Evolutionary conservation across 306 rosid genomes (phyloP).

Genomic region (Vigna hirtella): DNA sequence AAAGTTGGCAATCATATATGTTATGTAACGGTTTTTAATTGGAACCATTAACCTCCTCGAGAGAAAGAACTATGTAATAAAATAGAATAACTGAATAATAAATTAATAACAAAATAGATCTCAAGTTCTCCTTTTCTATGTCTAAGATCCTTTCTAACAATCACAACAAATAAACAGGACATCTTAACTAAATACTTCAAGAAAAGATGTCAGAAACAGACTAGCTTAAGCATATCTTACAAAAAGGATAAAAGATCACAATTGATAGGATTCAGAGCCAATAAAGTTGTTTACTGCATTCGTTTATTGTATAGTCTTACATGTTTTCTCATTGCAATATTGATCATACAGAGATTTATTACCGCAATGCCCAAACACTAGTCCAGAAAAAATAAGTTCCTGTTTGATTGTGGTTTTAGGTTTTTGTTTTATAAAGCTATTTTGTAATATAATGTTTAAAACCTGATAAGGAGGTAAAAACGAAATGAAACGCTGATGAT

Average conservation of each 20-base stretch:
- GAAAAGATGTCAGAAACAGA: background rate
- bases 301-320: background rate
- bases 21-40: background rate
- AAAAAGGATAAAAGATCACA: conserved; percentile 1
- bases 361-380: conserved; percentile 5
- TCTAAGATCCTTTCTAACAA: background rate
- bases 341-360: background rate
- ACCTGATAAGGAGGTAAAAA: background rate
- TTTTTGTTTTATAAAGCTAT: background rate
- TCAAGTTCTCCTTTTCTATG: background rate
- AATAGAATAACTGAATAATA: background rate
- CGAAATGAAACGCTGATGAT: background rate
- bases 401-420: background rate
- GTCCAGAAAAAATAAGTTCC: background rate
- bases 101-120: background rate
- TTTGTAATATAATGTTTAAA: background rate
- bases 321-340: background rate
- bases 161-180: background rate
- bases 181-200: background rate
- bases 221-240: background rate
- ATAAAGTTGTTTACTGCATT: background rate
- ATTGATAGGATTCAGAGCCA: background rate
- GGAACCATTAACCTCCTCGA: background rate
- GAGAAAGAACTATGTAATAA: background rate
- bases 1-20: background rate